Percentiles rank a stretch among this genome's conserved stretches.
Conservation (phyloP, 192 early-diverging fungal species). For the Funneliformis geosporum region DNA sequence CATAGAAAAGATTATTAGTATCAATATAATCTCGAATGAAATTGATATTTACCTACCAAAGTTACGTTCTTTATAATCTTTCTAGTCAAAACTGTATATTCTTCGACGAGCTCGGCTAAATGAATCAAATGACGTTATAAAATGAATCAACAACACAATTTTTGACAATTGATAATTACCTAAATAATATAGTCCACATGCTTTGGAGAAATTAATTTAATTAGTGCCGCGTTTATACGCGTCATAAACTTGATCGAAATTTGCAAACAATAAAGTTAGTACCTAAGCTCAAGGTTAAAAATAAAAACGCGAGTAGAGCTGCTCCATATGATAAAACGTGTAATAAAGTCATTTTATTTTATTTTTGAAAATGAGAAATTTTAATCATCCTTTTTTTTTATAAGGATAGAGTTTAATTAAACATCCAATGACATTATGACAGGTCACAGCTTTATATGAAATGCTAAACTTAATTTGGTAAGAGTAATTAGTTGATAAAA, state of each 20-base stretch:
- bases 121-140: neutral
- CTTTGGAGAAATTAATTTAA: conserved; percentile 40
- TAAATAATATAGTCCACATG: conserved; percentile 85
- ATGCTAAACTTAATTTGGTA: too few species aligned
- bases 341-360: conserved; percentile 21
- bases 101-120: conserved; percentile 56
- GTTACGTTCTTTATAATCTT: conserved; percentile 70
- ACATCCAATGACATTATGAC: too few species aligned
- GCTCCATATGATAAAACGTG: conserved; percentile 55
- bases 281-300: conserved; percentile 63
- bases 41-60: conserved; percentile 39
- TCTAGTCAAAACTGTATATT: conserved; percentile 79
- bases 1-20: neutral
- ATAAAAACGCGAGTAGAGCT: conserved; percentile 50
- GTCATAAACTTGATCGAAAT: neutral
- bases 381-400: too few species aligned
- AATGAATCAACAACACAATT: conserved; percentile 5
- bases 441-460: too few species aligned
- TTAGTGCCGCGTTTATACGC: neutral
- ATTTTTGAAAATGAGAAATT: too few species aligned
- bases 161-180: conserved; percentile 32
- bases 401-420: too few species aligned
- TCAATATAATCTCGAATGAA: neutral
- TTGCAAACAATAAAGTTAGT: conserved; percentile 1
- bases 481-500: too few species aligned